Percentiles rank a stretch among this genome's conserved stretches.
phyloP scores from a whole-genome alignment of 495 filamentous ascomycete species.

The Lindgomyces ingoldianus region DNA sequence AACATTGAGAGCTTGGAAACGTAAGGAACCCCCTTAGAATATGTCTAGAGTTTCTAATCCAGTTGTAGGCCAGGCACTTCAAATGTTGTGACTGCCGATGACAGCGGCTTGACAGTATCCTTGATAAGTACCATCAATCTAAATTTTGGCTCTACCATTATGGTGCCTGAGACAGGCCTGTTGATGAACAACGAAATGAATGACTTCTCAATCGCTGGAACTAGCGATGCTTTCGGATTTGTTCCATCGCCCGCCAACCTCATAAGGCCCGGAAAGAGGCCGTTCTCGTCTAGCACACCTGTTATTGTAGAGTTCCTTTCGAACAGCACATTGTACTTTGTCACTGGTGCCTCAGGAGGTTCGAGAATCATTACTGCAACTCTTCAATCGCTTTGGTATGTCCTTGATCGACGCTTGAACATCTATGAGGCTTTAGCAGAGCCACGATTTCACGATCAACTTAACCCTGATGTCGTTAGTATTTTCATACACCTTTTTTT shows the following conservation, averaged over 20 bases:
- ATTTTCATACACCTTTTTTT: too few species aligned
- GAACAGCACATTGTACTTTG: not conserved
- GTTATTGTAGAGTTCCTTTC: not conserved
- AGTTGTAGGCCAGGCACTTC: not conserved
- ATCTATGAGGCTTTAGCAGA: not conserved
- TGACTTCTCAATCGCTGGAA: too few species aligned
- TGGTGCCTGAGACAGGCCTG: constrained; percentile 77
- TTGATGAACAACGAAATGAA: constrained; percentile 95
- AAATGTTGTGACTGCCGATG: constrained; percentile 54
- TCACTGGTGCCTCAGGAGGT: not conserved
- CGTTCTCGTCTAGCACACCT: constrained; percentile 35
- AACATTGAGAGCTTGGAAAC: not conserved
- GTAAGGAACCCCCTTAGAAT: not conserved
- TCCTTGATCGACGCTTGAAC: not conserved
- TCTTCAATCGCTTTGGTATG: not conserved
- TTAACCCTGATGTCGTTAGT: not conserved
- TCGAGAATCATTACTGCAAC: not conserved
- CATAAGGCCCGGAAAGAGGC: constrained; percentile 74
- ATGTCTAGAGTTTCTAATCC: too few species aligned
- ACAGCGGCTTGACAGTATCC: constrained; percentile 66
- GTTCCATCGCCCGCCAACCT: constrained; percentile 64
- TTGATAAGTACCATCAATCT: constrained; percentile 80
- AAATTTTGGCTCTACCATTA: constrained; percentile 71
- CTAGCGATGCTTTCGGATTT: too few species aligned
- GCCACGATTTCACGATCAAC: constrained; percentile 5